A percentile compares a stretch with the other conserved stretches of the same genome.
Evolutionary conservation across 78 protist species (phyloP).

Genomic region (Salpingoeca rosetta): DNA sequence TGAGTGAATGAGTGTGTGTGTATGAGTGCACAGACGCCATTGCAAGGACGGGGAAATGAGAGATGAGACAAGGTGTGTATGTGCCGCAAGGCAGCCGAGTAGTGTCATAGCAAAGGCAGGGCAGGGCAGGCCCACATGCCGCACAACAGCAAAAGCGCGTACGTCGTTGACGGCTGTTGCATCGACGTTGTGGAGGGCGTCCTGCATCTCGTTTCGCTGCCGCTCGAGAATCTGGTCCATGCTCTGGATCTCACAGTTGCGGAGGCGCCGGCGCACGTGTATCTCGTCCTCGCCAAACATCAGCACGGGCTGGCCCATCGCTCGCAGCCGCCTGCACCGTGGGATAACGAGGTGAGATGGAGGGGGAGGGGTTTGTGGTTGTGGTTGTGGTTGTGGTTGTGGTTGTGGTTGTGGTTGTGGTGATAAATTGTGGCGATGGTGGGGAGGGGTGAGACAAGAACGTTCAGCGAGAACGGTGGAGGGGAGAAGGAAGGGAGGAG

Average conservation of each 20-base stretch:
- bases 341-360: neutral
- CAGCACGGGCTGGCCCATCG: constrained; percentile 17
- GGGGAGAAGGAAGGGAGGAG: no score
- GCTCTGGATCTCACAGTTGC: neutral
- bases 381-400: neutral
- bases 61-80: neutral
- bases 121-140: neutral
- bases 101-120: neutral
- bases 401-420: neutral
- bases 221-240: neutral
- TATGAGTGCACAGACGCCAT: no score
- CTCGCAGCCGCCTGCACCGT: constrained; percentile 6
- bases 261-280: neutral
- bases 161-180: neutral
- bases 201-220: neutral
- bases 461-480: no score
- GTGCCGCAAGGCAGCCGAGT: neutral
- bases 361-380: neutral
- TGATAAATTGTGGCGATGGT: neutral
- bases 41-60: neutral
- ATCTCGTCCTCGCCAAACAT: constrained; percentile 27
- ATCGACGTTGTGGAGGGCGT: neutral
- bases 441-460: no score
- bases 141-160: neutral
- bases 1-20: no score